These are phyloP conservation scores for Talaromyces liani DNA, from an alignment of 495 filamentous ascomycete genomes.

Conservation along the genomic window DNA sequence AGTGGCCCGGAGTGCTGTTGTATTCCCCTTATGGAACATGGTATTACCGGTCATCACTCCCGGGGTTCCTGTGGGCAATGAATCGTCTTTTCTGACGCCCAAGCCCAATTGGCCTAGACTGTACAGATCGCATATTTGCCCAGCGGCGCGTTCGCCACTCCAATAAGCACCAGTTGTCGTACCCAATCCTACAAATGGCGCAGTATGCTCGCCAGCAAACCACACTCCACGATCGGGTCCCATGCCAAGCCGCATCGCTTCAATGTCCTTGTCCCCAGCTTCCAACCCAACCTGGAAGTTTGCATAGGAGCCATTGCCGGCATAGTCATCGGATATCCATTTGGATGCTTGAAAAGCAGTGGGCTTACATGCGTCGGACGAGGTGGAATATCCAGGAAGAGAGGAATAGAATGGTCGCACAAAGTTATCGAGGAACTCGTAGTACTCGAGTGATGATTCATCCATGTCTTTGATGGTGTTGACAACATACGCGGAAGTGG, in stretches of 20 bases:
- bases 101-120: conserved; percentile 23
- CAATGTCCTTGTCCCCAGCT: conserved; percentile 62
- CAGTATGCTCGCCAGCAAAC: conserved; percentile 93
- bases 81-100: conserved; percentile 25
- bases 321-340: conserved; percentile 77
- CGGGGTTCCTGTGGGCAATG: conserved; percentile 18
- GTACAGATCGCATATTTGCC: conserved; percentile 45
- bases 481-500: conserved; percentile 45
- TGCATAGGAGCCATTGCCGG: conserved; percentile 82
- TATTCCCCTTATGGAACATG: conserved; percentile 10
- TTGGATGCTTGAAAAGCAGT: conserved; percentile 57
- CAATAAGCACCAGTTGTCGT: conserved; percentile 88
- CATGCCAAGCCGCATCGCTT: conserved; percentile 58
- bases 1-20: not conserved
- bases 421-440: conserved; percentile 31
- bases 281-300: conserved; percentile 79
- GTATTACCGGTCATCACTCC: conserved; percentile 4
- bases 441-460: conserved; percentile 22
- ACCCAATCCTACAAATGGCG: conserved; percentile 80
- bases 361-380: conserved; percentile 53
- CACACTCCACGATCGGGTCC: conserved; percentile 65
- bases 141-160: conserved; percentile 77
- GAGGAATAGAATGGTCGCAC: conserved; percentile 62
- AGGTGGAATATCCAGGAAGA: conserved; percentile 55
- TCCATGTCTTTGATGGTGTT: conserved; percentile 23